Percentiles rank a stretch among this genome's conserved stretches.
phyloP scores from a whole-genome alignment of 1,284 basidiomycete genomes.

The Fistulinella cinereoalba region DNA sequence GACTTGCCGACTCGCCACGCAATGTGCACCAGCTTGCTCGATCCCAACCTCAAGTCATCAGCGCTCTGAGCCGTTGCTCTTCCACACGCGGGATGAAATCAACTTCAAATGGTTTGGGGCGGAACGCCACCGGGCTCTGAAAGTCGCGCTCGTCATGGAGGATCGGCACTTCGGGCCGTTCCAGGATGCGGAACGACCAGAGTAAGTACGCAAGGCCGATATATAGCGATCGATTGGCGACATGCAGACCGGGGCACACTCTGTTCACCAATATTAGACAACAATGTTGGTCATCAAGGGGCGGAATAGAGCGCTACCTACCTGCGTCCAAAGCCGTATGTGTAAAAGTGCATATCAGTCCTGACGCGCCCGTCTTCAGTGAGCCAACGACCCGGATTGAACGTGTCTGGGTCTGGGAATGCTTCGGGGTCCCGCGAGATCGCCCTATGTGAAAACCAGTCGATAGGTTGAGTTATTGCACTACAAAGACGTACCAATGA shows the following conservation, averaged over 20 bases:
- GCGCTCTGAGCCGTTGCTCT: neutral
- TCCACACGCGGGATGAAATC: neutral
- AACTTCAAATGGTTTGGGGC: neutral
- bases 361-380: neutral
- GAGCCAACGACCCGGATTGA: neutral
- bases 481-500: neutral
- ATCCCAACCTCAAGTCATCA: neutral
- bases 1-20: no score
- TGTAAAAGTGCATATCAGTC: neutral
- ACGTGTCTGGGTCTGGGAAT: no score
- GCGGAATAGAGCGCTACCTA: neutral
- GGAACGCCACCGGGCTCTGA: neutral
- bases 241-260: neutral
- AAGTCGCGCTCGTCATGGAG: neutral
- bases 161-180: neutral
- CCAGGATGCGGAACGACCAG: neutral
- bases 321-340: neutral
- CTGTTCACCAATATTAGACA: neutral
- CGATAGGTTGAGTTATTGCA: neutral
- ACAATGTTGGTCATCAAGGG: no score
- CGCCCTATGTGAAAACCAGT: neutral
- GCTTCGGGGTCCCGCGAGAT: neutral
- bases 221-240: neutral
- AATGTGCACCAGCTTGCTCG: no score
- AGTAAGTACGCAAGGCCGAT: neutral